Conservation (phyloP, 176 grass and related monocot genomes). For the Ensete ventricosum region DNA sequence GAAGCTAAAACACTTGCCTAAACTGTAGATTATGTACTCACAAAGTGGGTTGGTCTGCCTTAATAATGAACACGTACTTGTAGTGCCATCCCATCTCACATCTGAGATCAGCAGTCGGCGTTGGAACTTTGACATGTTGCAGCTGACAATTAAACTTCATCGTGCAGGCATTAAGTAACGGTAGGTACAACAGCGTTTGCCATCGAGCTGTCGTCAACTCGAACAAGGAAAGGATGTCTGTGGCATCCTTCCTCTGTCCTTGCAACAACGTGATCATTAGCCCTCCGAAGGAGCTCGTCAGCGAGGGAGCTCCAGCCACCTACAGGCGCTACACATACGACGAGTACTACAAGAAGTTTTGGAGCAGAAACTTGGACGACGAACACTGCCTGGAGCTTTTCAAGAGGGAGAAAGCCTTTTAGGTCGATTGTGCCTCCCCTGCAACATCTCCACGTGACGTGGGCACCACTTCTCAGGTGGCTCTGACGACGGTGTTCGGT, state of each 20-base stretch:
- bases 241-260: conserved; percentile 83
- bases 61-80: too few species aligned
- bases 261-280: conserved; percentile 45
- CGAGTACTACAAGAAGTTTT: conserved; percentile 83
- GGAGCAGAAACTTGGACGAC: conserved; percentile 74
- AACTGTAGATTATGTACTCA: too few species aligned
- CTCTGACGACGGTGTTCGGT: background rate
- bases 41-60: too few species aligned
- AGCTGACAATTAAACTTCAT: background rate
- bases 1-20: too few species aligned
- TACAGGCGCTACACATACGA: conserved; percentile 67
- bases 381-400: conserved; percentile 77
- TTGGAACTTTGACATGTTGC: too few species aligned
- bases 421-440: background rate
- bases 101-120: too few species aligned
- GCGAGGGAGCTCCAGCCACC: conserved; percentile 32
- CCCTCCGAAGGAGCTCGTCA: conserved; percentile 54
- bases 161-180: conserved; percentile 64
- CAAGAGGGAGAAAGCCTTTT: conserved; percentile 1
- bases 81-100: too few species aligned
- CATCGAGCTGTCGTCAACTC: conserved; percentile 75
- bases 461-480: too few species aligned
- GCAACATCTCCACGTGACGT: background rate
- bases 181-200: conserved; percentile 70
- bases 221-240: conserved; percentile 44